A percentile compares a stretch with the other conserved stretches of the same genome.
Conservation (phyloP, 2,329 filamentous ascomycete genomes). For the Malbranchea zuffiana region DNA sequence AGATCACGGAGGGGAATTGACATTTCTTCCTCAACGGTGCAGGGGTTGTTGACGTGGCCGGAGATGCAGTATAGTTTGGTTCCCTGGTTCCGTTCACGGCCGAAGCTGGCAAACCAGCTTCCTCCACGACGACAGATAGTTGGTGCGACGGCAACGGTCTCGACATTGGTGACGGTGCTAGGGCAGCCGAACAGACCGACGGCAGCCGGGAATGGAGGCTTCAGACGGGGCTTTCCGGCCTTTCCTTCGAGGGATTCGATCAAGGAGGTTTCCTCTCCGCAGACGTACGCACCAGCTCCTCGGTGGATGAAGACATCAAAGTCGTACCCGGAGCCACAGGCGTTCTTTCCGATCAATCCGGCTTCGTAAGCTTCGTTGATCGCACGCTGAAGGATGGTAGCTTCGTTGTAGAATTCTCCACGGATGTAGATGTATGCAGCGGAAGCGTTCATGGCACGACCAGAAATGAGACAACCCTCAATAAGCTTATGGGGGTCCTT, state of each 20-base stretch:
- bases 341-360: slow-evolving; percentile 94
- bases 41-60: slow-evolving; percentile 96
- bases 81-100: slow-evolving; percentile 88
- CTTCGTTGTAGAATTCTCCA: slow-evolving; percentile 95
- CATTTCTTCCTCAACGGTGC: slow-evolving; percentile 98
- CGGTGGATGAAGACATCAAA: slow-evolving; percentile 96
- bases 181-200: slow-evolving; percentile 97
- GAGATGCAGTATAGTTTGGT: slow-evolving; percentile 99
- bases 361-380: slow-evolving; percentile 97
- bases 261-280: slow-evolving; percentile 93
- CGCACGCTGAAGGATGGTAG: slow-evolving; percentile 80
- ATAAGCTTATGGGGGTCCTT: slow-evolving; percentile 99
- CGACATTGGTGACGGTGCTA: slow-evolving; percentile 94
- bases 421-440: slow-evolving; percentile 99
- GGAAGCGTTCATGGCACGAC: slow-evolving; percentile 96
- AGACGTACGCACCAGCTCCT: slow-evolving; percentile 94
- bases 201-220: slow-evolving; percentile 95
- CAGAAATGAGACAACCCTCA: slow-evolving; percentile 91
- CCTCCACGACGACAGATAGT: slow-evolving; percentile 90
- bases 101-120: slow-evolving; percentile 86
- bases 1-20: slow-evolving; percentile 90
- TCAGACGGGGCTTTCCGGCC: slow-evolving; percentile 93
- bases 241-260: slow-evolving; percentile 98
- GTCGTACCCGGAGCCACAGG: slow-evolving; percentile 91
- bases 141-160: slow-evolving; percentile 88